Conservation (phyloP, 345 rosid species). For the Murraya koenigii region DNA sequence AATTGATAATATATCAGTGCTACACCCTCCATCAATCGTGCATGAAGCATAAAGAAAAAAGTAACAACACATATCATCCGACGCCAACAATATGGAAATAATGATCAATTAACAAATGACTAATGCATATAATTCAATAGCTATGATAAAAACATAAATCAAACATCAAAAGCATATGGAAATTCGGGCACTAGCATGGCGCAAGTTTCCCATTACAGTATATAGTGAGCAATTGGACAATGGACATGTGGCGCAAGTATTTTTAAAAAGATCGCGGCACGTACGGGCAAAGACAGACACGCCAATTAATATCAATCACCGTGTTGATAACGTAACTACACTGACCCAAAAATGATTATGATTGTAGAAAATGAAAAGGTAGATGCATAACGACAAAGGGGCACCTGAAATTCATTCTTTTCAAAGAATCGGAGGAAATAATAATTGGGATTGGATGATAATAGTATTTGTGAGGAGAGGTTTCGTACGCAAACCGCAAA, state of each 20-base stretch:
- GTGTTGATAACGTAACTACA: too few species aligned
- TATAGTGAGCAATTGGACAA: too few species aligned
- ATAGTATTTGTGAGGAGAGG: neutral
- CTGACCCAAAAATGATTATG: neutral
- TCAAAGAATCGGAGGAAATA: neutral
- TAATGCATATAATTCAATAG: neutral
- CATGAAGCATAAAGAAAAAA: neutral
- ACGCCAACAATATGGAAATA: neutral
- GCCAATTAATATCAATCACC: neutral
- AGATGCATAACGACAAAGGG: neutral
- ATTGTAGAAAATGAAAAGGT: neutral
- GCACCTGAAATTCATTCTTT: neutral
- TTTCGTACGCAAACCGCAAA: slow-evolving; percentile 5
- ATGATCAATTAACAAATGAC: neutral
- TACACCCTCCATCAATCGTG: neutral
- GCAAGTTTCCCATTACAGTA: neutral
- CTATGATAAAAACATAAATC: neutral
- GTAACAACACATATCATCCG: neutral
- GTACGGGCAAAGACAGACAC: neutral
- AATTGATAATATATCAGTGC: too few species aligned
- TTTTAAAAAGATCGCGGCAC: too few species aligned
- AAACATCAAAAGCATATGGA: neutral
- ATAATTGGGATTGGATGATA: neutral
- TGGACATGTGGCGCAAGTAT: too few species aligned
- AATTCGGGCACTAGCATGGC: neutral